Percentiles rank a stretch among this genome's conserved stretches.
Evolutionary conservation across 257 asterid genomes (phyloP).

Genomic region (Lycium barbarum): DNA sequence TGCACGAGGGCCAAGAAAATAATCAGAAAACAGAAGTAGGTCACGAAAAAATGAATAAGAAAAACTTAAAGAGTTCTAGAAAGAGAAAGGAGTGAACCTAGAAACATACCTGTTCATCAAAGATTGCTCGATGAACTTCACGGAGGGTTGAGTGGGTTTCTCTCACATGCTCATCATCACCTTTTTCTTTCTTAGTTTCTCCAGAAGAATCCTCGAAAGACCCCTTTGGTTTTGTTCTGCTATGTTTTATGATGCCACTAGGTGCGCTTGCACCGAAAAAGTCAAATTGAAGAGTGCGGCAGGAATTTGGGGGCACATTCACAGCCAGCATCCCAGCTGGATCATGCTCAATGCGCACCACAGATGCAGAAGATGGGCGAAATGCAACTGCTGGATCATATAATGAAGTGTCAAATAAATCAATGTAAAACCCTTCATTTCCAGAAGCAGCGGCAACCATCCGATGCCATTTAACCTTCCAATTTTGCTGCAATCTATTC

Average conservation of each 20-base stretch:
- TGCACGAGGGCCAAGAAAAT: conserved; percentile 39
- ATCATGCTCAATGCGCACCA: conserved; percentile 87
- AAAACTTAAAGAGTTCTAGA: conserved; percentile 1
- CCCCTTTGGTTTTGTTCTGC: conserved; percentile 34
- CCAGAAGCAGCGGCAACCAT: conserved; percentile 94
- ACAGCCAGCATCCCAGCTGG: conserved; percentile 96
- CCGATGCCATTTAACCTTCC: conserved; percentile 94
- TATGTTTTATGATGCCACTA: conserved; percentile 43
- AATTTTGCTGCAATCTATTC: conserved; percentile 90
- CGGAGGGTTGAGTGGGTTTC: conserved; percentile 74
- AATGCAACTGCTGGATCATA: conserved; percentile 69
- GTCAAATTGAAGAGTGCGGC: conserved; percentile 84
- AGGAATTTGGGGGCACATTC: conserved; percentile 74
- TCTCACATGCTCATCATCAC: conserved; percentile 73
- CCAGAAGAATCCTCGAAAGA: conserved; percentile 45
- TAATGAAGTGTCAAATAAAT: conserved; percentile 85
- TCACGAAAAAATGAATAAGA: conserved; percentile 1
- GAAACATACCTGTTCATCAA: conserved; percentile 77
- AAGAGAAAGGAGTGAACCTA: background rate
- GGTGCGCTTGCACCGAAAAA: conserved; percentile 65
- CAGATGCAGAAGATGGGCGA: conserved; percentile 83
- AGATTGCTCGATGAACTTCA: conserved; percentile 81
- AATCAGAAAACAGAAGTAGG: conserved; percentile 29
- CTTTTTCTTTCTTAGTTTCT: conserved; percentile 53
- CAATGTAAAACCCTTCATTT: conserved; percentile 92